phyloP scores from a whole-genome alignment of 108 stramenopile species.

The Skeletonema grethae region DNA sequence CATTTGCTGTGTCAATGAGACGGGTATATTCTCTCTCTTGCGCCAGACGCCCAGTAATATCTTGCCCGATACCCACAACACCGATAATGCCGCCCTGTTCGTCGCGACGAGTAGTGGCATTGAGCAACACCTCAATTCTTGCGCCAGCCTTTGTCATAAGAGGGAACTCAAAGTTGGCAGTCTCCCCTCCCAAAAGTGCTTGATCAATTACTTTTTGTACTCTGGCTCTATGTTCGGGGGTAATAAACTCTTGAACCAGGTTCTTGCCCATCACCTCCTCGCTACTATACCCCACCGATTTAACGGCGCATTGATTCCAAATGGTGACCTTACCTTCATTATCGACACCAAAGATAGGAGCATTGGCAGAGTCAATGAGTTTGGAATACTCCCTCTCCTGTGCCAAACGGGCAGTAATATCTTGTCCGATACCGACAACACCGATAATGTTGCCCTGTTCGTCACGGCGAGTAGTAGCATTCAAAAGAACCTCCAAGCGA shows the following conservation, averaged over 20 bases:
- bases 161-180: constrained; percentile 44
- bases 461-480: constrained; percentile 72
- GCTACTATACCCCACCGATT: constrained; percentile 31
- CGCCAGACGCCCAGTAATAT: constrained; percentile 45
- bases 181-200: constrained; percentile 45
- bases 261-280: constrained; percentile 32
- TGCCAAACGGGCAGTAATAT: constrained; percentile 68
- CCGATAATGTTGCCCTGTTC: constrained; percentile 66
- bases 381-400: constrained; percentile 63
- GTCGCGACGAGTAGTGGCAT: constrained; percentile 75
- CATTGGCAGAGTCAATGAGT: constrained; percentile 81
- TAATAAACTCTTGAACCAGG: constrained; percentile 47
- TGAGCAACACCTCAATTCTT: constrained; percentile 58
- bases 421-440: constrained; percentile 63
- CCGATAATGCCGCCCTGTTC: constrained; percentile 65
- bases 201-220: constrained; percentile 21
- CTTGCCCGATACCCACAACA: constrained; percentile 67
- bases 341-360: constrained; percentile 85
- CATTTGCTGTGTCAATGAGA: constrained; percentile 49
- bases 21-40: constrained; percentile 46
- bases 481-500: constrained; percentile 46
- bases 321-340: constrained; percentile 71
- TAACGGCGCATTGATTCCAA: constrained; percentile 47
- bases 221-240: constrained; percentile 21
- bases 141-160: constrained; percentile 58